Evolutionary conservation across 768 basidiomycete genomes (phyloP), one percentile per base, ranked within the genome.

Genomic region (Leccinum uliginosum): DNA sequence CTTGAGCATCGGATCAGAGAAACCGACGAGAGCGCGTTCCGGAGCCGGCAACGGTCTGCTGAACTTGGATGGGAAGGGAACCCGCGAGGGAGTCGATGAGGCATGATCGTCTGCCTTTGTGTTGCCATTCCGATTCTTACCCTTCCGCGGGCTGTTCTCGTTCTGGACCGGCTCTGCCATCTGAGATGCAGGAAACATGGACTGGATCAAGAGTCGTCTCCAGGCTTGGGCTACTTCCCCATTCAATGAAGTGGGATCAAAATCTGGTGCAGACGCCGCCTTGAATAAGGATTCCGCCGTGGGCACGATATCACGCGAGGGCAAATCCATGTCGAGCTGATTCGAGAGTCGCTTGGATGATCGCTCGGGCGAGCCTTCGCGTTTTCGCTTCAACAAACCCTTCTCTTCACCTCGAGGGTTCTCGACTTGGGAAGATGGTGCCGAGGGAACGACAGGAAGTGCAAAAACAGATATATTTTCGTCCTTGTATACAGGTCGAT

Each of bases 391-490:
- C 21, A 32, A 54, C 30, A 29, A 34, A 26, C 40, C 45, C 21
- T 4, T 38, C 30, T 6, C 29, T 19, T 60, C 60, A 32, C 15
- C n/a, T 8, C 9, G 35, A 49, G 27, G 24, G 17, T 19, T 24
- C 4, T 3, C n/a, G 43, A n/a, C 17, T 45, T 3, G 51, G 4
- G 6, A 27, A 6, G 50, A 21, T 6, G 38, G 14, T 27, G 70
- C 61, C 3, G 43, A 34, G 6, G 71, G 59, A 48, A 82, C 61
- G 38, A 83, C 62, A 4, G 87, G 80, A 38, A 90, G 75, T 1
- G 80, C 78, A 62, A 86, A 89, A 7, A 91, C 78, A 8, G 80
- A 76, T 51, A 93, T 70, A 61, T 84, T 84, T 10, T 79, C 74
- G 64, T 91, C 89, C 54, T 75, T 72, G 71, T 78, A 89, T 32